Evolutionary conservation across 2,329 filamentous ascomycete species (phyloP).

Genomic region (Emergomyces pasteurianus): DNA sequence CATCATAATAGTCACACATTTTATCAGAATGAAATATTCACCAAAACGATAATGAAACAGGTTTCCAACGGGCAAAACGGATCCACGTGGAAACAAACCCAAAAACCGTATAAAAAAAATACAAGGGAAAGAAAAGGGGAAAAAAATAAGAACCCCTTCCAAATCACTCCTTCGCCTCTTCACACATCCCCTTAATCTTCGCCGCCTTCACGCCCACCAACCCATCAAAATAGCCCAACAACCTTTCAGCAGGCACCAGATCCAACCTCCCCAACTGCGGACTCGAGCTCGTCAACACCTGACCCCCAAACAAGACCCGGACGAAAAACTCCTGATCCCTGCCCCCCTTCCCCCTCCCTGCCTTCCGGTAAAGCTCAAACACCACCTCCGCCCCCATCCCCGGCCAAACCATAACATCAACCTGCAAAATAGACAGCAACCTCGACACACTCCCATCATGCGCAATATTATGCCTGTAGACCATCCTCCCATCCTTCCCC

Average conservation of each 20-base stretch:
- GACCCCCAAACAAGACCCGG: conserved; percentile 59
- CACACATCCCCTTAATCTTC: conserved; percentile 31
- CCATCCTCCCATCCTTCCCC: conserved; percentile 29
- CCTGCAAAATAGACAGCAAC: conserved; percentile 57
- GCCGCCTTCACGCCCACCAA: conserved; percentile 46
- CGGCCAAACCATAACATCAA: conserved; percentile 70
- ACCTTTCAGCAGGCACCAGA: conserved; percentile 54
- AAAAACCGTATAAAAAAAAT: neutral
- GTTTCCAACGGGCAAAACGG: too few species aligned
- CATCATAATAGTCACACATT: too few species aligned
- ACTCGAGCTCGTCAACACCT: conserved; percentile 54
- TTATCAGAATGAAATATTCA: too few species aligned
- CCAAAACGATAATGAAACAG: too few species aligned
- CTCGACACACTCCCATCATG: conserved; percentile 64
- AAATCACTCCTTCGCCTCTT: neutral
- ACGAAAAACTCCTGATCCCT: conserved; percentile 48
- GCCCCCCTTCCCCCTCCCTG: conserved; percentile 10
- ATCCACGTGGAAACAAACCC: too few species aligned
- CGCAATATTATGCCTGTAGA: conserved; percentile 65
- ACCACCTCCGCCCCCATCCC: conserved; percentile 71
- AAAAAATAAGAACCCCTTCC: neutral
- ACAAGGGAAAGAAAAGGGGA: neutral
- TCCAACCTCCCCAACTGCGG: conserved; percentile 57
- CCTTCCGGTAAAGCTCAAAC: conserved; percentile 56
- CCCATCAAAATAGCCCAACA: conserved; percentile 60